Conservation (phyloP, 2,329 filamentous ascomycete species). For the Ophiostoma sp. region DNA sequence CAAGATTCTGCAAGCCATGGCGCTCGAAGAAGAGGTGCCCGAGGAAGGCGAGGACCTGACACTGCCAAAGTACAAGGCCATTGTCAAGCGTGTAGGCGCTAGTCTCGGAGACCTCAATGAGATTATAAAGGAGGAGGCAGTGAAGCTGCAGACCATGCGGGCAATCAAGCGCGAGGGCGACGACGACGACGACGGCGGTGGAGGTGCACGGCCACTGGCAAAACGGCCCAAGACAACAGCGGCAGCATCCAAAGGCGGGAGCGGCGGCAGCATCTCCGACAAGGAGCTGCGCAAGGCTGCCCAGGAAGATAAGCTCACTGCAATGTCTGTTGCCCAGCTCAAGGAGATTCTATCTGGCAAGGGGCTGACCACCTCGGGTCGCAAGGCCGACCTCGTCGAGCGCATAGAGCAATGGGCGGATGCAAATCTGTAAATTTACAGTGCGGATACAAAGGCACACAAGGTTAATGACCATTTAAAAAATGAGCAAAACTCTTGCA, state of each 20-base stretch:
- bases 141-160: slow-evolving; percentile 36
- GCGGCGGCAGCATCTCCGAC: slow-evolving; percentile 1
- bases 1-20: slow-evolving; percentile 82
- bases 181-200: slow-evolving; percentile 37
- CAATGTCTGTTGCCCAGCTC: slow-evolving; percentile 51
- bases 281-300: slow-evolving; percentile 45
- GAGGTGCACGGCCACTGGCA: slow-evolving; percentile 33
- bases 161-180: slow-evolving; percentile 50
- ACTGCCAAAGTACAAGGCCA: slow-evolving; percentile 76
- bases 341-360: slow-evolving; percentile 46
- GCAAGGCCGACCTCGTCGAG: slow-evolving; percentile 52
- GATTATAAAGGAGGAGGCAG: slow-evolving; percentile 55
- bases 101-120: slow-evolving; percentile 74
- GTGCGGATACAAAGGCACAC: neutral
- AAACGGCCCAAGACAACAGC: slow-evolving; percentile 51
- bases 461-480: neutral
- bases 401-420: slow-evolving; percentile 54
- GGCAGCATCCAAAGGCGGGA: slow-evolving; percentile 33
- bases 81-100: slow-evolving; percentile 78
- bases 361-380: slow-evolving; percentile 46
- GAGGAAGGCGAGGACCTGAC: slow-evolving; percentile 71
- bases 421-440: slow-evolving; percentile 34
- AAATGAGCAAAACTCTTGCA: no score
- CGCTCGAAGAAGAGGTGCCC: slow-evolving; percentile 85
- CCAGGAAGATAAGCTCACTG: slow-evolving; percentile 44